Conservation (phyloP, 129 eudicot genomes). For the Saussurea involucrata region DNA sequence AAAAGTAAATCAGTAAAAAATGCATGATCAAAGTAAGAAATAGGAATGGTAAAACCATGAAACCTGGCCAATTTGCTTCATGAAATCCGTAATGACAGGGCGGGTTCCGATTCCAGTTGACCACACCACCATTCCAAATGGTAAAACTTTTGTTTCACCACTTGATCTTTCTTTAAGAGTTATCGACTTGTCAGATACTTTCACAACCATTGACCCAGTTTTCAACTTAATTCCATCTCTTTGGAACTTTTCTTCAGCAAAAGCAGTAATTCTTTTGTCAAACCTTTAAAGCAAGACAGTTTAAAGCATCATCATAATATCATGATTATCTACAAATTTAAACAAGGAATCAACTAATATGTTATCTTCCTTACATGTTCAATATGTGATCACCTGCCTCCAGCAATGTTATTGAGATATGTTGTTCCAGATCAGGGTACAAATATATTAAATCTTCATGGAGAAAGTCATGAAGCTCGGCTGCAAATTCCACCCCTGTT, state of each 20-base stretch:
- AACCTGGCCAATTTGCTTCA: constrained; percentile 95
- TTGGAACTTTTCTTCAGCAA: constrained; percentile 72
- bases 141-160: constrained; percentile 45
- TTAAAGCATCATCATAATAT: background rate
- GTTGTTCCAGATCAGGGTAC: constrained; percentile 49
- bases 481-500: constrained; percentile 84
- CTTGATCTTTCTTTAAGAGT: constrained; percentile 56
- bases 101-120: constrained; percentile 89
- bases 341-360: background rate
- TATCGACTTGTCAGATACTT: constrained; percentile 58
- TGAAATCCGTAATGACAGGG: constrained; percentile 70
- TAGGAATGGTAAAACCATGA: background rate
- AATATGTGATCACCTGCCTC: constrained; percentile 76
- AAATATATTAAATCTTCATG: constrained; percentile 49
- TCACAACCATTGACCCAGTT: constrained; percentile 73
- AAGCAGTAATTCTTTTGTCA: constrained; percentile 75
- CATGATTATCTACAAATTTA: background rate
- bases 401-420: constrained; percentile 60
- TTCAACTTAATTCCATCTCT: constrained; percentile 75
- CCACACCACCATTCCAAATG: constrained; percentile 93
- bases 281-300: constrained; percentile 44
- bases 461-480: constrained; percentile 81
- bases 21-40: background rate
- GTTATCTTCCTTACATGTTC: constrained; percentile 51
- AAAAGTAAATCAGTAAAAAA: background rate